phyloP scores from a whole-genome alignment of 2,329 filamentous ascomycete species.

The Sporothrix humicola region DNA sequence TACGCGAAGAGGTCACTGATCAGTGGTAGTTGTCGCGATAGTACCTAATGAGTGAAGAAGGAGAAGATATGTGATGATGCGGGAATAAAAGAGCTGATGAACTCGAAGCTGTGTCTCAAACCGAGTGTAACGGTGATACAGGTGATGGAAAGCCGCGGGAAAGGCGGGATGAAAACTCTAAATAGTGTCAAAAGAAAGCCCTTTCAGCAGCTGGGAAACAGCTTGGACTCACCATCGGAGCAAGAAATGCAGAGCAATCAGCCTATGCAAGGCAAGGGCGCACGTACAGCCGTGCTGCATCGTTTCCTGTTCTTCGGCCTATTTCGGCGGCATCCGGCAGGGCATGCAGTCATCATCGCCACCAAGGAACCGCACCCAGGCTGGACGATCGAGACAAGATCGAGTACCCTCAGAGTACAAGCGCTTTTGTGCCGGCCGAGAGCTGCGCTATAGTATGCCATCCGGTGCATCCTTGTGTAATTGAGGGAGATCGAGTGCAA shows the following conservation, averaged over 20 bases:
- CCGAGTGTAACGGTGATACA: not conserved
- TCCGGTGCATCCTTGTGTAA: not conserved
- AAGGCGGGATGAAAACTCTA: not conserved
- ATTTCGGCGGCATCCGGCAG: conserved; percentile 7
- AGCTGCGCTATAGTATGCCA: not conserved
- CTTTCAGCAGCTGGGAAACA: not conserved
- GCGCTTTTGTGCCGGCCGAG: not conserved
- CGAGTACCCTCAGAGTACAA: conserved; percentile 7
- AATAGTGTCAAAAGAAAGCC: not conserved
- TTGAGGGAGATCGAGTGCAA: not conserved
- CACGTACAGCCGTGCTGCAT: not conserved
- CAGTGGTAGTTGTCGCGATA: not conserved
- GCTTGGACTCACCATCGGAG: not conserved
- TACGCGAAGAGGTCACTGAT: not conserved
- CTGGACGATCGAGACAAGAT: not conserved
- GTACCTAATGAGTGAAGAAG: not conserved
- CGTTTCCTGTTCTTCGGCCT: not conserved
- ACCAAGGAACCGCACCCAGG: not conserved
- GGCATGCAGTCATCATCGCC: conserved; percentile 19
- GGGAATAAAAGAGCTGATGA: too few relatives aligned
- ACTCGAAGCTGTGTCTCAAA: not conserved
- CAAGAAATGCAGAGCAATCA: not conserved
- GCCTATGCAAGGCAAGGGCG: not conserved
- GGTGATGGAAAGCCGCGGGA: not conserved
- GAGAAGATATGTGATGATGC: too few relatives aligned